Percentiles rank a stretch among this genome's conserved stretches.
Evolutionary conservation across 108 stramenopile species (phyloP).

Genomic region (Skeletonema costatum): DNA sequence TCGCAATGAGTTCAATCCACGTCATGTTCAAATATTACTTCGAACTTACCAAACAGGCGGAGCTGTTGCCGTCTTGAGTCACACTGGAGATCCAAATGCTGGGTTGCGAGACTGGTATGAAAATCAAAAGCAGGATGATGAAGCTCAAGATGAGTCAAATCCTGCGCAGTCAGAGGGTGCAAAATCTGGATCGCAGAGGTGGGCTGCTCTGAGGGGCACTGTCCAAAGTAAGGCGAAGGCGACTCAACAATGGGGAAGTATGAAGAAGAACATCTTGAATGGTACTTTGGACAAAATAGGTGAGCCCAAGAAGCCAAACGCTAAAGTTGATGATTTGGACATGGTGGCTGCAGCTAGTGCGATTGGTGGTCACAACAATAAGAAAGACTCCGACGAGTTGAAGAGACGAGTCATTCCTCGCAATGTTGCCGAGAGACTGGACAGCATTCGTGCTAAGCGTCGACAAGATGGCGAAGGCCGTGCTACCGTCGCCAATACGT

Average conservation of each 20-base stretch:
- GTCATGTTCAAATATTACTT: constrained; percentile 45
- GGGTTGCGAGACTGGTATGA: constrained; percentile 50
- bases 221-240: constrained; percentile 16
- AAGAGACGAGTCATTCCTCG: neutral
- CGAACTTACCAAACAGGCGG: constrained; percentile 47
- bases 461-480: neutral
- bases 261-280: constrained; percentile 7
- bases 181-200: constrained; percentile 13
- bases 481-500: neutral
- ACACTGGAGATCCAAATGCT: constrained; percentile 52
- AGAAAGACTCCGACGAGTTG: neutral
- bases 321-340: neutral
- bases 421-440: constrained; percentile 4
- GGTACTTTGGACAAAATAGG: neutral
- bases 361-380: neutral
- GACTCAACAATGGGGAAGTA: constrained; percentile 16
- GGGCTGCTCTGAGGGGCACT: constrained; percentile 19
- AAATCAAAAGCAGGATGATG: constrained; percentile 38
- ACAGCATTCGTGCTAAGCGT: constrained; percentile 6
- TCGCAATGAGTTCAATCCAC: constrained; percentile 39
- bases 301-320: neutral
- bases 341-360: neutral
- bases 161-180: neutral
- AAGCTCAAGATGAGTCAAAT: neutral
- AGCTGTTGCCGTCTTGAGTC: constrained; percentile 40